Evolutionary conservation across 2,329 filamentous ascomycete genomes (phyloP), one percentile per base, ranked within the genome.

Genomic region (Didymella pomorum): DNA sequence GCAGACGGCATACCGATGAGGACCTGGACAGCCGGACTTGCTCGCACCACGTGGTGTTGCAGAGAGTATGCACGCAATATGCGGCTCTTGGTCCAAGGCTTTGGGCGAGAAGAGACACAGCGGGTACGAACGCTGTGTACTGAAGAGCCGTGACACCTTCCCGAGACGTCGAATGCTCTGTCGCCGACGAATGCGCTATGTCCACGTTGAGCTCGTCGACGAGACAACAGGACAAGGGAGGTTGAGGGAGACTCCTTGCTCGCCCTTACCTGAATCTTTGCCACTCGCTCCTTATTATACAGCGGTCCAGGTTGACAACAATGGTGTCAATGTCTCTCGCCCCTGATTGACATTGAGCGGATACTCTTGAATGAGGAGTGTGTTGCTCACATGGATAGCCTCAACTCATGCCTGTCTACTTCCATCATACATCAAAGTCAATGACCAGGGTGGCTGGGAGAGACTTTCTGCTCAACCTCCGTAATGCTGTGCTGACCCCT

Each of bases 51-150:
- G 53, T 56, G 39, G 29, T 25, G 29, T 39, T 20, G 52, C 52
- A 55, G 52, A 48, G 28, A 44, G 14, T 29, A 55, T 55, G 52
- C 45, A 42, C 37, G 52, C 52, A 44, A 50, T 45, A 56, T 50
- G 53, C 53, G 53, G 53, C 53, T 56, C 53, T 45, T 25, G 12
- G 29, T 31, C 23, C 46, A 29, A 9, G 20, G 23, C n/a, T 23
- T 14, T 45, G 45, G 53, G 39, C 39, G 39, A 45, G 46, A 45
- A 50, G 39, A n/a, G 29, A 39, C 41, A 12, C 21, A 20, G 28
- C 14, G n/a, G 9, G 47, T 35, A 33, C 3, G 12, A 9, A 20
- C 18, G 52, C 20, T 26, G 44, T 54, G 52, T 14, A 43, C 20
- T 23, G 21, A 14, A 14, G 26, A n/a, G 41, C 6, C 18, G 52